These are phyloP conservation scores for Botrytis byssoidea DNA, from an alignment of 2,329 filamentous ascomycete genomes.

Conservation along the genomic window DNA sequence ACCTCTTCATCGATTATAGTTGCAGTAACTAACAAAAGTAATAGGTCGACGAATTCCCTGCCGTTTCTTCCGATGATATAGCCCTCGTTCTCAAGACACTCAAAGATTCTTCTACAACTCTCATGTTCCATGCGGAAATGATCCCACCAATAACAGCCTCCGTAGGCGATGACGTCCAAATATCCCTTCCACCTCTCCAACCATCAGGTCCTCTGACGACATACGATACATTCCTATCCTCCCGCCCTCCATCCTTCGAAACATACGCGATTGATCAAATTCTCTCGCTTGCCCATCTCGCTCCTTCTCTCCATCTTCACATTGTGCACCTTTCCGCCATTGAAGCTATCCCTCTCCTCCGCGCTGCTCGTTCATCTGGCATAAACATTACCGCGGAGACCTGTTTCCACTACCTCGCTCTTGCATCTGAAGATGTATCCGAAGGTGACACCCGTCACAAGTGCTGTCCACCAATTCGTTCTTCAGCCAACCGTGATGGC, in stretches of 20 bases:
- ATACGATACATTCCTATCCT: slow-evolving; percentile 90
- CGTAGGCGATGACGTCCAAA: slow-evolving; percentile 73
- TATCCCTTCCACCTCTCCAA: slow-evolving; percentile 65
- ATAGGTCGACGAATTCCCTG: slow-evolving; percentile 92
- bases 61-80: slow-evolving; percentile 78
- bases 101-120: slow-evolving; percentile 76
- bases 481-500: slow-evolving; percentile 55
- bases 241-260: slow-evolving; percentile 85
- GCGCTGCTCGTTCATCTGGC: slow-evolving; percentile 59
- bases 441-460: slow-evolving; percentile 72
- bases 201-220: slow-evolving; percentile 70
- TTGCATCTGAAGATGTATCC: slow-evolving; percentile 64
- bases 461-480: slow-evolving; percentile 71
- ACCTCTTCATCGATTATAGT: neutral
- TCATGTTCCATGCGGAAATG: slow-evolving; percentile 99
- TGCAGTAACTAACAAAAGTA: slow-evolving; percentile 24
- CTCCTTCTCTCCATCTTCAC: slow-evolving; percentile 81
- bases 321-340: slow-evolving; percentile 74
- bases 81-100: slow-evolving; percentile 76
- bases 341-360: slow-evolving; percentile 65
- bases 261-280: slow-evolving; percentile 89
- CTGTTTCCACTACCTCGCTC: slow-evolving; percentile 71
- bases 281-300: slow-evolving; percentile 73
- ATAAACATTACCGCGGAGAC: slow-evolving; percentile 74
- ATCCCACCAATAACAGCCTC: slow-evolving; percentile 81